Evolutionary conservation across 2,329 filamentous ascomycete genomes (phyloP).

Genomic region (Fusarium decemcellulare): DNA sequence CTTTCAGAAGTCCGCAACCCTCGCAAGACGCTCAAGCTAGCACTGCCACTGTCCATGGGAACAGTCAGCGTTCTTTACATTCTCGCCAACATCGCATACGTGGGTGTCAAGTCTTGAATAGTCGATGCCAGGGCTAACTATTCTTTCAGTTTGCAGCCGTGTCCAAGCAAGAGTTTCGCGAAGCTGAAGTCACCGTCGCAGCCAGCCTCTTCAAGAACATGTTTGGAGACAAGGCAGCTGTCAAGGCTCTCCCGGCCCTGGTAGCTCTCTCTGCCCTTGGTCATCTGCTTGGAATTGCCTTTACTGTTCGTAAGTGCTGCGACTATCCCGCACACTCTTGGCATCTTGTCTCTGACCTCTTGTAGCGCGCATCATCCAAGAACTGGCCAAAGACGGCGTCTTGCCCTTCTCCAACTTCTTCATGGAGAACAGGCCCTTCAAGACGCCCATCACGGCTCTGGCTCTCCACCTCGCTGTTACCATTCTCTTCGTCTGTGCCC

Average conservation of each 20-base stretch:
- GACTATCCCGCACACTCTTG: too few species aligned
- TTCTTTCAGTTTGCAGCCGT: conserved; percentile 17
- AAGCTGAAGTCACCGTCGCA: conserved; percentile 25
- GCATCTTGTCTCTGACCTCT: background rate
- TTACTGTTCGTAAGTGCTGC: conserved; percentile 19
- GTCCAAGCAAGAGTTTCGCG: conserved; percentile 16
- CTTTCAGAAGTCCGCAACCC: conserved; percentile 27
- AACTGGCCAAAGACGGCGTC: conserved; percentile 34
- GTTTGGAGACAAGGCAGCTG: conserved; percentile 22
- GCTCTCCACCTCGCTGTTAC: conserved; percentile 38
- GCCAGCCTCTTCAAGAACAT: conserved; percentile 25
- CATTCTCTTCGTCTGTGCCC: conserved; percentile 42
- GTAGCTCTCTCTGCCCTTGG: conserved; percentile 28
- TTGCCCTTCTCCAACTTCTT: conserved; percentile 43
- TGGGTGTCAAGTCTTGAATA: background rate
- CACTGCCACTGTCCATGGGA: conserved; percentile 20
- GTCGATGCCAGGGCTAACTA: background rate
- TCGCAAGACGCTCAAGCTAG: conserved; percentile 16
- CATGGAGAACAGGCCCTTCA: conserved; percentile 45
- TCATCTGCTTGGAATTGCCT: conserved; percentile 28
- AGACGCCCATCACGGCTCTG: conserved; percentile 39
- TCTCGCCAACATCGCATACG: conserved; percentile 25
- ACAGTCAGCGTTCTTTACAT: conserved; percentile 20
- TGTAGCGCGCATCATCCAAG: conserved; percentile 37
- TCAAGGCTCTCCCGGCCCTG: conserved; percentile 21